phyloP scores from a whole-genome alignment of 352 stramenopile species.

The Phytophthora tentaculata region DNA sequence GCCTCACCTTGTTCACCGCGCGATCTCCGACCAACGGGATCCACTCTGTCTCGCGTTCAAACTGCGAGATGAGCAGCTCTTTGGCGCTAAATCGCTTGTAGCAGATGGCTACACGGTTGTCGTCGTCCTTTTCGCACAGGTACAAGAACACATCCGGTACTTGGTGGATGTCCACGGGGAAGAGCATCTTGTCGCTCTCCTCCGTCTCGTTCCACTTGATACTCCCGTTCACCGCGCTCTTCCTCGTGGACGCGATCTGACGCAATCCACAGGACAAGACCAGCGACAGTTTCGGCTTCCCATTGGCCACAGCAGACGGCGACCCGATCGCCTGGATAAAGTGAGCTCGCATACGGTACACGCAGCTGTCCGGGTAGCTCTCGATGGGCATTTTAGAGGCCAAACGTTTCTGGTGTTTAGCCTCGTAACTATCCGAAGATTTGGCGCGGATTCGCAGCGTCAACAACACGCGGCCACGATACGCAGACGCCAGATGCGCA shows the following conservation, averaged over 20 bases:
- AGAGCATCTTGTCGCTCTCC: conserved; percentile 73
- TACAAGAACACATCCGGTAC: conserved; percentile 89
- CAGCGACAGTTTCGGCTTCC: conserved; percentile 52
- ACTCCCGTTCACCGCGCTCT: conserved; percentile 63
- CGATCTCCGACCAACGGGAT: conserved; percentile 67
- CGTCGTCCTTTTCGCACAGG: conserved; percentile 67
- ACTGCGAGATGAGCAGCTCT: conserved; percentile 57
- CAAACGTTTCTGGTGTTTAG: conserved; percentile 74
- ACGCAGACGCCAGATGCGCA: conserved; percentile 66
- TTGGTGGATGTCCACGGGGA: conserved; percentile 56
- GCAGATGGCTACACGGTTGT: conserved; percentile 66
- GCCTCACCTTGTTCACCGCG: conserved; percentile 54
- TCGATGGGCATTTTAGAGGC: conserved; percentile 52
- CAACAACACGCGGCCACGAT: conserved; percentile 81
- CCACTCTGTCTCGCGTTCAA: conserved; percentile 60
- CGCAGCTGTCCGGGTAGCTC: conserved; percentile 53
- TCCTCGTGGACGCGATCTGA: conserved; percentile 58
- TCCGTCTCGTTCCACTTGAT: conserved; percentile 85
- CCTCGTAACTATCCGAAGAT: conserved; percentile 64
- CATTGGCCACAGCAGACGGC: conserved; percentile 32
- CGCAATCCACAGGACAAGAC: conserved; percentile 62
- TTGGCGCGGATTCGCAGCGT: conserved; percentile 61
- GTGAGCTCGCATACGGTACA: conserved; percentile 75
- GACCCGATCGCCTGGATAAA: conserved; percentile 70
- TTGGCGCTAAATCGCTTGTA: conserved; percentile 77